These are phyloP conservation scores for Calamus simplicifolius DNA, from an alignment of 176 grass and related monocot species.

Conservation along the genomic window DNA sequence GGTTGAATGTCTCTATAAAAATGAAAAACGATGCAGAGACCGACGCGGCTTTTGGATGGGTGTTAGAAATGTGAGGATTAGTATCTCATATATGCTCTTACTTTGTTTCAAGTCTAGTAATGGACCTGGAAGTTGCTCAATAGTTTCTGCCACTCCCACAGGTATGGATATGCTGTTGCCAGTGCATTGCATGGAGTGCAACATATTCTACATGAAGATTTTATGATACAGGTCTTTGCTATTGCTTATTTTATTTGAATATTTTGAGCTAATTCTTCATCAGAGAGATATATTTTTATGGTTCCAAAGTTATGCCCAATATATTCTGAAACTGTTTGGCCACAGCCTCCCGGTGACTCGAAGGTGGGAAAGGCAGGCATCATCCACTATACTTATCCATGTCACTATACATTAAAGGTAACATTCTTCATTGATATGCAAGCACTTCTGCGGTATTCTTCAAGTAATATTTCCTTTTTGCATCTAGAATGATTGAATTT, in stretches of 20 bases:
- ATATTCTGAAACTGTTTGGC: conserved; percentile 9
- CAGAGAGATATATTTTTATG: neutral
- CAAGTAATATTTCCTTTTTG: neutral
- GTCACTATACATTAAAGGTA: conserved; percentile 88
- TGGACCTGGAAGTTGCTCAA: neutral
- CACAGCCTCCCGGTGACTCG: conserved; percentile 83
- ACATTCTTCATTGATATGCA: too few relatives aligned
- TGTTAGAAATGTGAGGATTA: conserved; percentile 88
- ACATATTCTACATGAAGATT: conserved; percentile 90
- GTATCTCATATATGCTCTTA: conserved; percentile 8
- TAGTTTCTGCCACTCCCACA: conserved; percentile 23
- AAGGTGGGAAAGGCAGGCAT: conserved; percentile 56
- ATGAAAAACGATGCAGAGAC: conserved; percentile 94
- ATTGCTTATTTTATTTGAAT: conserved; percentile 19
- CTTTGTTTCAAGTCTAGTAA: neutral
- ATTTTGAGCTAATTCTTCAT: neutral
- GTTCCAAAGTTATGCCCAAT: conserved; percentile 10
- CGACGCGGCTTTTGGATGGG: conserved; percentile 96
- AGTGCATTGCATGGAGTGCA: conserved; percentile 98
- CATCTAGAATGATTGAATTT: neutral
- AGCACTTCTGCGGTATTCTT: neutral
- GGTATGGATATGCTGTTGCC: conserved; percentile 97
- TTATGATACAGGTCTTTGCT: conserved; percentile 95
- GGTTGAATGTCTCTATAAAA: conserved; percentile 88
- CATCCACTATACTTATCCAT: conserved; percentile 94